A percentile compares a stretch with the other conserved stretches of the same genome.
These are phyloP conservation scores for Bryum argenteum DNA, from an alignment of 225 moss, liverwort and hornwort species.

Conservation along the genomic window DNA sequence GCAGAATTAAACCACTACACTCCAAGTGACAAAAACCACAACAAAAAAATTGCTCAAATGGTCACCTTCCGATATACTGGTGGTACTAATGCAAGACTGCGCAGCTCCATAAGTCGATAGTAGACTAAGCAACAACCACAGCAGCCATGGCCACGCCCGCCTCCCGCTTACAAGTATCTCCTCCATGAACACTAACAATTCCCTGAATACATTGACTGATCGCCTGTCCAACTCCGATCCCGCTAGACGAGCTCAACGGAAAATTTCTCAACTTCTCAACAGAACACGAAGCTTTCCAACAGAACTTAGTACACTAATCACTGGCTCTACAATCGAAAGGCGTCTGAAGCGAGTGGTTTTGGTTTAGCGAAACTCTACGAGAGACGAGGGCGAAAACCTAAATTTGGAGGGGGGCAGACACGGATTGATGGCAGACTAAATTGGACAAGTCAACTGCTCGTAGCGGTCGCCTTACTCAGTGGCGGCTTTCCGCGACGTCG, in stretches of 20 bases:
- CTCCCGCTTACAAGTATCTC: constrained; percentile 15
- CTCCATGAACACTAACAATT: constrained; percentile 30
- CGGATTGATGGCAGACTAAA: constrained; percentile 22
- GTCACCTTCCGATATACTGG: constrained; percentile 40
- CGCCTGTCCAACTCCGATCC: constrained; percentile 13
- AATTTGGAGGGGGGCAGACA: background rate
- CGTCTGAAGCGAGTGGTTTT: background rate
- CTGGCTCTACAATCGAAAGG: background rate
- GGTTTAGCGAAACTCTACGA: no score
- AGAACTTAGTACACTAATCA: background rate
- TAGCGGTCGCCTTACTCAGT: background rate
- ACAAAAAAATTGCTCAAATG: background rate
- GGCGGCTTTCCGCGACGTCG: background rate
- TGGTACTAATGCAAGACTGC: constrained; percentile 30
- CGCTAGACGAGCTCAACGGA: background rate
- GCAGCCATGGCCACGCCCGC: constrained; percentile 25
- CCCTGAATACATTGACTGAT: constrained; percentile 32
- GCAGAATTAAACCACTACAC: constrained; percentile 3
- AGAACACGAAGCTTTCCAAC: background rate
- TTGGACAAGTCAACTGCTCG: constrained; percentile 14
- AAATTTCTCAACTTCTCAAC: background rate
- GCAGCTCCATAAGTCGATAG: constrained; percentile 24
- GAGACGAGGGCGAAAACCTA: background rate
- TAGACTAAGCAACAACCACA: constrained; percentile 28
- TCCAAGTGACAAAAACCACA: constrained; percentile 1